Conservation (phyloP, 176 grass and related monocot genomes). For the Phragmites australis region DNA sequence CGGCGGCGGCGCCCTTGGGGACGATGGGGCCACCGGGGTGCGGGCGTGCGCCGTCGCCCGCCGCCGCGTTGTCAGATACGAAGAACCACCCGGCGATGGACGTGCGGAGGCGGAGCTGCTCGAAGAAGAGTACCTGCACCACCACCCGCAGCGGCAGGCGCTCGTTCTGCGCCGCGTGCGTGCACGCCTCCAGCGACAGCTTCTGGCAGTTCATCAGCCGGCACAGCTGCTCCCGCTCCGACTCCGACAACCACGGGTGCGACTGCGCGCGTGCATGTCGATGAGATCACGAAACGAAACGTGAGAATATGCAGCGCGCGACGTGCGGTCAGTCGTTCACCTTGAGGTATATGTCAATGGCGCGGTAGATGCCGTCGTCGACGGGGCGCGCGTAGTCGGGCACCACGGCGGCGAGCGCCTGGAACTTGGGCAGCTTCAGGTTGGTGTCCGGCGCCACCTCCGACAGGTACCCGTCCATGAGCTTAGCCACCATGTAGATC, state of each 20-base stretch:
- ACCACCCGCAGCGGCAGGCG: constrained; percentile 71
- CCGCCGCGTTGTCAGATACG: constrained; percentile 54
- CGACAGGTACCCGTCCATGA: constrained; percentile 79
- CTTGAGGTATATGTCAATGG: constrained; percentile 83
- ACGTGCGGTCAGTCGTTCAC: constrained; percentile 19
- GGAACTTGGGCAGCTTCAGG: constrained; percentile 81
- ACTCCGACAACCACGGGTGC: constrained; percentile 70
- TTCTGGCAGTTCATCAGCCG: constrained; percentile 74
- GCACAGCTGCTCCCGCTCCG: constrained; percentile 79
- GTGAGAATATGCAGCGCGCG: neutral
- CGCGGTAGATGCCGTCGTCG: constrained; percentile 76
- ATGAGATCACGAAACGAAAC: neutral
- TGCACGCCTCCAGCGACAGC: constrained; percentile 77
- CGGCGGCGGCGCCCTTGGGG: constrained; percentile 36
- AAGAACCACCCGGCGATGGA: constrained; percentile 73
- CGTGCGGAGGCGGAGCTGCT: constrained; percentile 78
- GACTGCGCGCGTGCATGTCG: constrained; percentile 34
- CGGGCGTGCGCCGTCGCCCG: constrained; percentile 31
- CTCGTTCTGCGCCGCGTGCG: constrained; percentile 76
- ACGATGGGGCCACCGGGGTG: constrained; percentile 38
- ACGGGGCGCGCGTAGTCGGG: constrained; percentile 66
- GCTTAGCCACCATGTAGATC: constrained; percentile 67
- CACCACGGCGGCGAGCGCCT: constrained; percentile 64
- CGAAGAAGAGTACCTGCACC: constrained; percentile 86
- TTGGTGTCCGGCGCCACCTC: constrained; percentile 78